Percentiles rank a stretch among this genome's conserved stretches.
Evolutionary conservation across 805 yeast genomes (phyloP).

Genomic region (Barnettozyma salicaria): DNA sequence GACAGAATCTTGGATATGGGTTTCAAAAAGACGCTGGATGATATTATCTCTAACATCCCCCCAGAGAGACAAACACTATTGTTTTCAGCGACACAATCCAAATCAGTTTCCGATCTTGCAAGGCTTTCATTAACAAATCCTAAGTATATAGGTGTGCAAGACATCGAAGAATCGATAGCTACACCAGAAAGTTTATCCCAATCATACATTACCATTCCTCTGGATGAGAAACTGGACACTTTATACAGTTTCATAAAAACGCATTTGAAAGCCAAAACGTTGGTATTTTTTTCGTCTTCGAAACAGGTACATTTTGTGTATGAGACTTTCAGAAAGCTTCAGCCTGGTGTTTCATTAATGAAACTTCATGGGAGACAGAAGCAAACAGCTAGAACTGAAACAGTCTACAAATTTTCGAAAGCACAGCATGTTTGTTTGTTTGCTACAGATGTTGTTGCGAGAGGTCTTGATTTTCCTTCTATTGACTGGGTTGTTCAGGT

Average conservation of each 20-base stretch:
- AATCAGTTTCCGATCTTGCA: constrained; percentile 78
- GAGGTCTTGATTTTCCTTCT: constrained; percentile 94
- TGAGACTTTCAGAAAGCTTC: constrained; percentile 24
- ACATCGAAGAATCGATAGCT: constrained; percentile 51
- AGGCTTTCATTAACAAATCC: constrained; percentile 91
- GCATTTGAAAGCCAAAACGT: constrained; percentile 82
- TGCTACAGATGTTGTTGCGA: constrained; percentile 96
- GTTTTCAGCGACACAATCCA: constrained; percentile 88
- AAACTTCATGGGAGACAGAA: constrained; percentile 80
- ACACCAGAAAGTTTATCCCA: constrained; percentile 87
- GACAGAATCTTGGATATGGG: constrained; percentile 81
- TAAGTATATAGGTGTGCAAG: constrained; percentile 77
- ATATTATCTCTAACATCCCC: constrained; percentile 68
- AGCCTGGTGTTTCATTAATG: constrained; percentile 49
- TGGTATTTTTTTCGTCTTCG: constrained; percentile 68
- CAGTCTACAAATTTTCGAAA: constrained; percentile 48
- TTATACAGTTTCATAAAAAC: constrained; percentile 63
- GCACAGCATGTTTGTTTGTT: constrained; percentile 63
- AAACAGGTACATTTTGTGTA: constrained; percentile 39
- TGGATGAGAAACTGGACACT: constrained; percentile 78
- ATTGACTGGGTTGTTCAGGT: constrained; percentile 89
- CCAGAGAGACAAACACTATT: constrained; percentile 89
- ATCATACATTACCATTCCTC: constrained; percentile 62
- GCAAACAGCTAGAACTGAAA: constrained; percentile 71
- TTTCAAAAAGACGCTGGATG: constrained; percentile 62